phyloP scores from a whole-genome alignment of 1,284 basidiomycete species.

The Fistulinella staudtii region DNA sequence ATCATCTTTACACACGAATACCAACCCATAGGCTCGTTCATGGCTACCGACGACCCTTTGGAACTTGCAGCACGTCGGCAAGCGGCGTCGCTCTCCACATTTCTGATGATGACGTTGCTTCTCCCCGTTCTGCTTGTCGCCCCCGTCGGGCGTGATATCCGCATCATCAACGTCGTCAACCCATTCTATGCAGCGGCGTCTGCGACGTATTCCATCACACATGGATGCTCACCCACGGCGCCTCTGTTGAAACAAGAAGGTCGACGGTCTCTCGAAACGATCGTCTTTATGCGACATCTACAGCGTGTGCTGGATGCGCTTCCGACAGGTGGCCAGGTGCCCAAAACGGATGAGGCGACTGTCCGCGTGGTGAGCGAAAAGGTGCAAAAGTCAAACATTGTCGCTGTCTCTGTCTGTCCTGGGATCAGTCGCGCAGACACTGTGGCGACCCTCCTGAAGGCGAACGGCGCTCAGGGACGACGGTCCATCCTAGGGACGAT shows the following conservation, averaged over 20 bases:
- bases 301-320: slow-evolving; percentile 77
- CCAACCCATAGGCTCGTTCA: slow-evolving; percentile 52
- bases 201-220: slow-evolving; percentile 39
- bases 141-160: slow-evolving; percentile 79
- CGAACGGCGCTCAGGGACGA: slow-evolving; percentile 35
- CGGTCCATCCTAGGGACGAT: slow-evolving; percentile 42
- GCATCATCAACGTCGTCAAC: slow-evolving; percentile 77
- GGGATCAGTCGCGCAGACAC: slow-evolving; percentile 69
- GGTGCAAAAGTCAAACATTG: slow-evolving; percentile 64
- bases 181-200: slow-evolving; percentile 79
- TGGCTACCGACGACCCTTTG: slow-evolving; percentile 25
- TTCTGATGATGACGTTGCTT: slow-evolving; percentile 72
- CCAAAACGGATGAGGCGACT: slow-evolving; percentile 44
- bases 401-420: slow-evolving; percentile 66
- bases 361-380: slow-evolving; percentile 48
- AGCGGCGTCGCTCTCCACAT: slow-evolving; percentile 59
- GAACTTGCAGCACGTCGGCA: slow-evolving; percentile 39
- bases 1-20: slow-evolving; percentile 74
- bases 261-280: slow-evolving; percentile 56
- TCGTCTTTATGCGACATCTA: slow-evolving; percentile 65
- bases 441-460: slow-evolving; percentile 52
- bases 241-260: slow-evolving; percentile 59
- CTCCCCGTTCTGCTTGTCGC: slow-evolving; percentile 75
- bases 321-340: slow-evolving; percentile 53
- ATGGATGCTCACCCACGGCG: slow-evolving; percentile 16